Conservation (phyloP, 2,329 filamentous ascomycete genomes). For the Colletotrichum salicis region DNA sequence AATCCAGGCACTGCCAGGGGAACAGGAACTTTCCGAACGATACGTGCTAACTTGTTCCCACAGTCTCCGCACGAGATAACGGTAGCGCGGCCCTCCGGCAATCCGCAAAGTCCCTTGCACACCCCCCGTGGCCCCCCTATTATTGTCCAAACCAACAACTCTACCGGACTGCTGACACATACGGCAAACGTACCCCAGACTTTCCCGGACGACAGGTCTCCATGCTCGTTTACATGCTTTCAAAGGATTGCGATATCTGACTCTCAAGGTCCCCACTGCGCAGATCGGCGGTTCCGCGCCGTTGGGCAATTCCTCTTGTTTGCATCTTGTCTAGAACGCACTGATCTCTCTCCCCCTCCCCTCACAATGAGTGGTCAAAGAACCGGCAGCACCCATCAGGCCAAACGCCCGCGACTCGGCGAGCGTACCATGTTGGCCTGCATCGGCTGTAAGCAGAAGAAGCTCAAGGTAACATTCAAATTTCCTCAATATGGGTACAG, state of each 20-base stretch:
- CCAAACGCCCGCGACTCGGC: conserved; percentile 38
- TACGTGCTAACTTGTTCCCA: not conserved
- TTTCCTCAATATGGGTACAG: not conserved
- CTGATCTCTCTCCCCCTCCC: not conserved
- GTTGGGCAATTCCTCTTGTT: not conserved
- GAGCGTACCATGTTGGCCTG: conserved; percentile 42
- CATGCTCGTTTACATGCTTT: not conserved
- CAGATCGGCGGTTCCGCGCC: not conserved
- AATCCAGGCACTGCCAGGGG: not conserved
- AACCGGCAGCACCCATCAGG: not conserved
- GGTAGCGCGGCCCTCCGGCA: not conserved
- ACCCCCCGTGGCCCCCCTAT: not conserved
- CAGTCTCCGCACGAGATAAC: not conserved
- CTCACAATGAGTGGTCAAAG: conserved; percentile 9
- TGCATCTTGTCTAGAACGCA: not conserved
- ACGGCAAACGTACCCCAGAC: not conserved
- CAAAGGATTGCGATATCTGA: not conserved
- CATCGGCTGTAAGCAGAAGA: conserved; percentile 41
- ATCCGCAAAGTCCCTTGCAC: too few species aligned
- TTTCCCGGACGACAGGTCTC: not conserved
- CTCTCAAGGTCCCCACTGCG: not conserved
- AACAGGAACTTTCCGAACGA: not conserved
- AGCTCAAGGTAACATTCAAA: conserved; percentile 39
- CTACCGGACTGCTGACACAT: not conserved
- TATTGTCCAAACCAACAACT: not conserved